Conservation (phyloP, 2,329 filamentous ascomycete species). For the Myriosclerotinia scirpicola region DNA sequence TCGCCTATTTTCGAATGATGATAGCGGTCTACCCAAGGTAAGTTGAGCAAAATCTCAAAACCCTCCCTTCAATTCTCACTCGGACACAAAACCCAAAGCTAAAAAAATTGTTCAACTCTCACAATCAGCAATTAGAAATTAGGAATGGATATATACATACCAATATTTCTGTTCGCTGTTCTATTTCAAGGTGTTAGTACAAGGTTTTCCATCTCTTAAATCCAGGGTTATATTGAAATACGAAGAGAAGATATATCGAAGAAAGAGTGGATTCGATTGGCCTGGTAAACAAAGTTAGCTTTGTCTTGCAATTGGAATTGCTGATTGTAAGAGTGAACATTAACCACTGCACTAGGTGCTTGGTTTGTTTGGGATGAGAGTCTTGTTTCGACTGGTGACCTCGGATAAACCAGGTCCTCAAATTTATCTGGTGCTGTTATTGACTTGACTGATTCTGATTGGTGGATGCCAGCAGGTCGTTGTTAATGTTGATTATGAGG, state of each 20-base stretch:
- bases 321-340: neutral
- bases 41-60: neutral
- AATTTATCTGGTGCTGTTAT: neutral
- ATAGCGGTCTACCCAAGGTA: neutral
- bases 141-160: neutral
- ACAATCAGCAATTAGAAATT: neutral
- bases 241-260: neutral
- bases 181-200: neutral
- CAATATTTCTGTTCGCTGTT: neutral
- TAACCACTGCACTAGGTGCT: neutral
- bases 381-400: neutral
- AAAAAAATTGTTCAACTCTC: neutral
- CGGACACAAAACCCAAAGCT: neutral
- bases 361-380: neutral
- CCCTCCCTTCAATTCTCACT: neutral
- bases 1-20: neutral
- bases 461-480: neutral
- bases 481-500: neutral
- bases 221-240: neutral
- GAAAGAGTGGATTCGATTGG: neutral
- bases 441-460: neutral
- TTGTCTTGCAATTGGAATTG: neutral
- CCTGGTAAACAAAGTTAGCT: neutral
- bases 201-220: neutral
- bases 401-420: neutral